These are phyloP conservation scores for Colletotrichum sp. DNA, from an alignment of 2,329 filamentous ascomycete species.

Conservation along the genomic window DNA sequence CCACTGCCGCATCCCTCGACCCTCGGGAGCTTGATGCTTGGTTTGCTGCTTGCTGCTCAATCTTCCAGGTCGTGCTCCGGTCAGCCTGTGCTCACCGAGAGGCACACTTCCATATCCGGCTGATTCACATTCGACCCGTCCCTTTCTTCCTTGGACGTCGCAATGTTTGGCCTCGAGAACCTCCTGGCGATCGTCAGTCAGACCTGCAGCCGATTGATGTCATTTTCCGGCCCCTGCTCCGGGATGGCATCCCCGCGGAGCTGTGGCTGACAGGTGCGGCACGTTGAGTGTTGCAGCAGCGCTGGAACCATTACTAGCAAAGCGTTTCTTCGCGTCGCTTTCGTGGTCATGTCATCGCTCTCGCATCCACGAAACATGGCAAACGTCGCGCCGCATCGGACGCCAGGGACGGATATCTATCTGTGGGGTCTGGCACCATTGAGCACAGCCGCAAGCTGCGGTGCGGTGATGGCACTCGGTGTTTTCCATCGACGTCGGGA, in stretches of 20 bases:
- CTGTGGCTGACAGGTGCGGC: not conserved
- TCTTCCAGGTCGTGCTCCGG: not conserved
- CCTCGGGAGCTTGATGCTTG: not conserved
- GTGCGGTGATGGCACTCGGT: not conserved
- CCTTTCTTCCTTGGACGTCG: not conserved
- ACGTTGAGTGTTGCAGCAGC: not conserved
- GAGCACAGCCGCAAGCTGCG: constrained; percentile 16
- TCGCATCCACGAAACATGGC: not conserved
- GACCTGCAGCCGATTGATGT: constrained; percentile 11
- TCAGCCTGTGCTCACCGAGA: constrained; percentile 8
- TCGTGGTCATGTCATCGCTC: not conserved
- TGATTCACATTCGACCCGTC: not conserved
- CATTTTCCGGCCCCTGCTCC: constrained; percentile 2
- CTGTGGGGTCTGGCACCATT: constrained; percentile 4
- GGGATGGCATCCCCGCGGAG: not conserved
- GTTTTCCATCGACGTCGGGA: not conserved
- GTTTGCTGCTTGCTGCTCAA: not conserved
- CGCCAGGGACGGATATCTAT: not conserved
- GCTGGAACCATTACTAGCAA: not conserved
- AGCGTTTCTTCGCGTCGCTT: not conserved
- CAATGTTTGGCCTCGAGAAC: not conserved
- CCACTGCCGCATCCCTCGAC: not conserved
- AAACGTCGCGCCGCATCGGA: not conserved
- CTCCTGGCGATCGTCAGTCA: not conserved
- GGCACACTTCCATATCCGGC: constrained; percentile 2